phyloP scores from a whole-genome alignment of 1,139 yeast genomes.

The Meyerozyma sp. region DNA sequence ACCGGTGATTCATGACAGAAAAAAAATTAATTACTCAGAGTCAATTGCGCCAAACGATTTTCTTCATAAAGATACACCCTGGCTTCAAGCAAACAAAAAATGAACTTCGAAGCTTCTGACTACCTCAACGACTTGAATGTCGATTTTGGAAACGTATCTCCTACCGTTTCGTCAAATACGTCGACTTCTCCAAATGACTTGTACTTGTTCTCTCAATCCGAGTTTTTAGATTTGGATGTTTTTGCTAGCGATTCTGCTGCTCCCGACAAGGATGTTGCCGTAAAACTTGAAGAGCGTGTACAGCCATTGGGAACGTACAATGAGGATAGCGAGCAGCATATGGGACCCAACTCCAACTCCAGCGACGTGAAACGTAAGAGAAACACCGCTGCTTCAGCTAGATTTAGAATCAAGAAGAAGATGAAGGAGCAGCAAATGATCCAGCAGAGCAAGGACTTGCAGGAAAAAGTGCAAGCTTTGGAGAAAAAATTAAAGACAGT shows the following conservation, averaged over 20 bases:
- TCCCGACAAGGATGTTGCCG: slow-evolving; percentile 5
- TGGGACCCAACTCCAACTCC: slow-evolving; percentile 7
- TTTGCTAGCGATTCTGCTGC: slow-evolving; percentile 22
- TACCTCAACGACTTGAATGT: slow-evolving; percentile 1
- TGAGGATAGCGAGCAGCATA: slow-evolving; percentile 6
- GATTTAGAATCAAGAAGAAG: slow-evolving; percentile 59
- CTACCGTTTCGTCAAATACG: not conserved
- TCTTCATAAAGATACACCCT: too few species aligned
- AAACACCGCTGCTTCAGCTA: slow-evolving; percentile 60
- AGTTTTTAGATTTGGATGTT: slow-evolving; percentile 45
- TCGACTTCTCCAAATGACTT: slow-evolving; percentile 25
- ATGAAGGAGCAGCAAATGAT: slow-evolving; percentile 57
- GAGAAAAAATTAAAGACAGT: slow-evolving; percentile 43
- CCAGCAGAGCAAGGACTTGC: slow-evolving; percentile 39
- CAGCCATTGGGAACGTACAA: slow-evolving; percentile 12
- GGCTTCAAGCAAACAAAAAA: not conserved
- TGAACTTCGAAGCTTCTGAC: not conserved
- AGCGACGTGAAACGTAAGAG: slow-evolving; percentile 46
- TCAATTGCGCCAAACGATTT: not conserved
- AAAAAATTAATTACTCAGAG: not conserved
- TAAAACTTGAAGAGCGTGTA: slow-evolving; percentile 4
- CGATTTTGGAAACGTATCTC: slow-evolving; percentile 1
- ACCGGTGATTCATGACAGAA: not conserved
- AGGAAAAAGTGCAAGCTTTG: slow-evolving; percentile 31
- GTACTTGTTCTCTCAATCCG: slow-evolving; percentile 39